Base-by-base conservation (phyloP, 129 eudicot species). In the Silybum marianum region DNA sequence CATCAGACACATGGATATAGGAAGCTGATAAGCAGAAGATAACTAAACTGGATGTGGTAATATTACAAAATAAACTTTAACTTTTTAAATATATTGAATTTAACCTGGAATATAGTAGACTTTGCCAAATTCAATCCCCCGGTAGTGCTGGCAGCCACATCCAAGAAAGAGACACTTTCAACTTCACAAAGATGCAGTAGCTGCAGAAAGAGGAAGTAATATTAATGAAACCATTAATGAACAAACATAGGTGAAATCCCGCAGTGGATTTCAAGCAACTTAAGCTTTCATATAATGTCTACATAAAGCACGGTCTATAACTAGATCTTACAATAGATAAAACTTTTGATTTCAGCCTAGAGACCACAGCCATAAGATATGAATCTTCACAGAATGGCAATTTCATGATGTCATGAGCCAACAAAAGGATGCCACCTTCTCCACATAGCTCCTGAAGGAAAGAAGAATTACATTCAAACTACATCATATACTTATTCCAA, bases 121-220 rank as follows among this genome's bases (percentile, higher is more conserved):
- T 96, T 90, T 11, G 97, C 98, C 87, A 96, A 80, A 83, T 82
- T 76, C 93, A 90, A 79, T 82, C 97, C 90, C 83, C 70, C 75
- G 26, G 93, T 84, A 74, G 88, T 86, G 83, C 91, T 89, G 83
- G 97, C 97, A 86, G 92, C 94, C 84, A 88, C 99, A 84, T 96
- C 99, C 85, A 96, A 82, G 90, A 89, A 96, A 69, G 99, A 93
- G 5, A 89, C 84, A 73, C 93, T 91, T 84, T 96, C 99, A 21
- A 91, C 91, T 89, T 96, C 99, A 79, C 99, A 96, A 22, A 96
- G 98, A 77, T 90, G 84, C 91, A 93, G 85, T 71, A 96, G 88
- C 99, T 96, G 90, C 91, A 93, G 65, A 78, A 85, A 80, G 67
- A 79, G 68, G 69, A 28, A 39, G 70, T 80, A 70, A 73, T 71